phyloP scores from a whole-genome alignment of 768 basidiomycete species.

The Boletus barrowsii region DNA sequence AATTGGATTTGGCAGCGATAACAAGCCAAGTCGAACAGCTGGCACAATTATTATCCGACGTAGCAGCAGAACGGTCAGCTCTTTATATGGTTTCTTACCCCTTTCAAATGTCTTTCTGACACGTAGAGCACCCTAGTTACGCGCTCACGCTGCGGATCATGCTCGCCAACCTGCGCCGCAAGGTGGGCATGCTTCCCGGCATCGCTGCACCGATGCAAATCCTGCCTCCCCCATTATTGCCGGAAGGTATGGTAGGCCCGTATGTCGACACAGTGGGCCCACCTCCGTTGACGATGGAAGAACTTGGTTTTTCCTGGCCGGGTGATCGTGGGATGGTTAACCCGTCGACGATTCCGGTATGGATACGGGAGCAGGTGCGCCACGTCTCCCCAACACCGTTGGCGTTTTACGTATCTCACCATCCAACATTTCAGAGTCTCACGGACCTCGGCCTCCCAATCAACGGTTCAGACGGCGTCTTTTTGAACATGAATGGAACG shows the following conservation, averaged over 20 bases:
- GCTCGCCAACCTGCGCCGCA: conserved; percentile 88
- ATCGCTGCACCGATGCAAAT: conserved; percentile 46
- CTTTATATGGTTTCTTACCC: background rate
- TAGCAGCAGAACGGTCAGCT: conserved; percentile 81
- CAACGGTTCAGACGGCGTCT: conserved; percentile 89
- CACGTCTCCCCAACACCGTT: background rate
- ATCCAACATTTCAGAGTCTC: conserved; percentile 53
- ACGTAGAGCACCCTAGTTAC: conserved; percentile 48
- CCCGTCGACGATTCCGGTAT: conserved; percentile 79
- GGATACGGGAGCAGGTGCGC: conserved; percentile 88
- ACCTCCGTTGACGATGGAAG: conserved; percentile 78
- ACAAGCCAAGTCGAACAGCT: conserved; percentile 87
- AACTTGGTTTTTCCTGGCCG: conserved; percentile 77
- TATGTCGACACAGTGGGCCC: conserved; percentile 48
- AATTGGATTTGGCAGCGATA: conserved; percentile 74
- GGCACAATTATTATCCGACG: conserved; percentile 85
- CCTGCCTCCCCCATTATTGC: conserved; percentile 50
- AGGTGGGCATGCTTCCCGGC: conserved; percentile 65
- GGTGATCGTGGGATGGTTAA: conserved; percentile 63
- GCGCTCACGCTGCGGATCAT: conserved; percentile 89
- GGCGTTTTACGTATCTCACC: background rate
- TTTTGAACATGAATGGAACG: conserved; percentile 67
- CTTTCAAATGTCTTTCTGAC: conserved; percentile 10
- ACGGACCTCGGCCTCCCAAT: conserved; percentile 88
- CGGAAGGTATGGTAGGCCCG: conserved; percentile 57